Percentiles rank a stretch among this genome's conserved stretches.
Conservation (phyloP, 495 filamentous ascomycete genomes). For the Aspergillus affinis region DNA sequence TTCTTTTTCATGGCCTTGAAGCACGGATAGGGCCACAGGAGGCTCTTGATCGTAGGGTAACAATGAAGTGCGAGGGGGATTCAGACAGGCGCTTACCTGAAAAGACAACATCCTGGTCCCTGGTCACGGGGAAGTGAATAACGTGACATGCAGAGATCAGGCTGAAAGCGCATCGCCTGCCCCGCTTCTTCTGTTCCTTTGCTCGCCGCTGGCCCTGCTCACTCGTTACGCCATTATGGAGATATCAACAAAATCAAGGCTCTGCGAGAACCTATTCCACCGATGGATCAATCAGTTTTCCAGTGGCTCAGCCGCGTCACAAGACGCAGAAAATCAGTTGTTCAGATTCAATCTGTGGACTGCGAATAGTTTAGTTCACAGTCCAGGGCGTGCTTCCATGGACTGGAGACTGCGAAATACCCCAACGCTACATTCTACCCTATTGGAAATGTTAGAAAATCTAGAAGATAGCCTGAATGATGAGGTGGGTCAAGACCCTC, state of each 20-base stretch:
- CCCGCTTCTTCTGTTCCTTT: too few relatives aligned
- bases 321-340: conserved; percentile 17
- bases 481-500: background rate
- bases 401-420: conserved; percentile 23
- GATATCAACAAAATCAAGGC: background rate
- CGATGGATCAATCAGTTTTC: background rate
- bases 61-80: too few relatives aligned
- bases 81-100: too few relatives aligned
- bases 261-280: conserved; percentile 3
- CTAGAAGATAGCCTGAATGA: conserved; percentile 6
- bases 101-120: too few relatives aligned
- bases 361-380: conserved; percentile 18
- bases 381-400: conserved; percentile 18
- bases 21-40: too few relatives aligned
- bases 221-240: too few relatives aligned
- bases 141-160: too few relatives aligned
- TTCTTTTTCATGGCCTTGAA: too few relatives aligned
- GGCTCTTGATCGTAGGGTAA: too few relatives aligned
- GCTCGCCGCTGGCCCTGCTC: too few relatives aligned
- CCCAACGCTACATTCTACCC: conserved; percentile 12
- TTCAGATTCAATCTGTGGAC: conserved; percentile 24
- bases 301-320: background rate
- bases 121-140: too few relatives aligned
- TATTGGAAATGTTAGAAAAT: conserved; percentile 18
- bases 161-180: too few relatives aligned